phyloP scores from a whole-genome alignment of 2,329 filamentous ascomycete species.

The Penicillium brevicompactum region DNA sequence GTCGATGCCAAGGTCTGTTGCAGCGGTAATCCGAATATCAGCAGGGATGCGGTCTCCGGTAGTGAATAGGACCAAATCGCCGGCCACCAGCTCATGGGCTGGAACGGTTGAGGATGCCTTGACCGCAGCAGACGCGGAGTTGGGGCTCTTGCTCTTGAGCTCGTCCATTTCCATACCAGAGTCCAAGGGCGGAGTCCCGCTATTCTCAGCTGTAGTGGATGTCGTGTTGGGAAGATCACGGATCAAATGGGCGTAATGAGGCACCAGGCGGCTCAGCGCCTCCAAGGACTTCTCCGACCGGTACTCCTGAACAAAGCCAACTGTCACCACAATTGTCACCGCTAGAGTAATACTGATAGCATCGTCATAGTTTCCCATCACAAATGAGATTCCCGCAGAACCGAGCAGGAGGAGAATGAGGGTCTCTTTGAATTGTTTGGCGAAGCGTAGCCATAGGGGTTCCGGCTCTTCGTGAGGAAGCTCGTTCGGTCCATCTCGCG shows the following conservation, averaged over 20 bases:
- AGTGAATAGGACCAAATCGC: constrained; percentile 89
- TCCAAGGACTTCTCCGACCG: constrained; percentile 96
- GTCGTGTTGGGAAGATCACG: constrained; percentile 52
- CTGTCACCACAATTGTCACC: constrained; percentile 93
- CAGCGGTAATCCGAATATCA: constrained; percentile 89
- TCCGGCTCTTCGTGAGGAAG: constrained; percentile 92
- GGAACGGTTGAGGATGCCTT: constrained; percentile 83
- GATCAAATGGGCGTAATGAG: constrained; percentile 94
- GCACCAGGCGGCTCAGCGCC: constrained; percentile 88
- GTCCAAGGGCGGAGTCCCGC: constrained; percentile 17
- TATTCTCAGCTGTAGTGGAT: constrained; percentile 22
- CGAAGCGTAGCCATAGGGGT: constrained; percentile 89
- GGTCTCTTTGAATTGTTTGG: constrained; percentile 96
- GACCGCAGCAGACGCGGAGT: constrained; percentile 63
- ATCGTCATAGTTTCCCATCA: constrained; percentile 93
- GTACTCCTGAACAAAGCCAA: constrained; percentile 97
- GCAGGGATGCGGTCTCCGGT: constrained; percentile 96
- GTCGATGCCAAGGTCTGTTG: constrained; percentile 88
- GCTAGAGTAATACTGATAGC: constrained; percentile 93
- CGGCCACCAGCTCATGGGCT: constrained; percentile 83
- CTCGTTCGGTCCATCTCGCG: constrained; percentile 86
- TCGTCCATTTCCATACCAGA: constrained; percentile 50
- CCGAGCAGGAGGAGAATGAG: constrained; percentile 88
- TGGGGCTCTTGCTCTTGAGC: constrained; percentile 49
- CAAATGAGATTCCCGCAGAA: constrained; percentile 82